phyloP scores from a whole-genome alignment of 1,139 yeast species.

The Kluyveromyces sp. region DNA sequence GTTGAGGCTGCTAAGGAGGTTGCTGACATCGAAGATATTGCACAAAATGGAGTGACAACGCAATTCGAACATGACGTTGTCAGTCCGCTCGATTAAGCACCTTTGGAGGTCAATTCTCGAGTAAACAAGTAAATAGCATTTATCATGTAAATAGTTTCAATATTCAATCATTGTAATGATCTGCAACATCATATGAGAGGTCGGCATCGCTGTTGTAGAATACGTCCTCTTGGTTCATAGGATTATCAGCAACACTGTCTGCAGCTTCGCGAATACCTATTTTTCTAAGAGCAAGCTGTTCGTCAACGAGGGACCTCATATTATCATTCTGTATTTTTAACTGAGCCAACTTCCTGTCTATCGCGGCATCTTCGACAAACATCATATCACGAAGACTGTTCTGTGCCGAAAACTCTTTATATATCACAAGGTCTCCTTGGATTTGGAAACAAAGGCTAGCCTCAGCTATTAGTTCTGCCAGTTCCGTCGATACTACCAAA shows the following conservation, averaged over 20 bases:
- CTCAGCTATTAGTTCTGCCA: constrained; percentile 15
- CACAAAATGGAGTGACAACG: constrained; percentile 48
- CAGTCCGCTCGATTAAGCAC: constrained; percentile 30
- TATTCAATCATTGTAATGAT: neutral
- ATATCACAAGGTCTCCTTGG: constrained; percentile 17
- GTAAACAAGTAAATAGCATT: neutral
- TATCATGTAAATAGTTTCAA: neutral
- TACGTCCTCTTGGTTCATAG: constrained; percentile 5
- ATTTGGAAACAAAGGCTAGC: constrained; percentile 20
- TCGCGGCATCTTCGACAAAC: neutral
- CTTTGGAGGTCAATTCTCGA: no score
- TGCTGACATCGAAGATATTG: constrained; percentile 63
- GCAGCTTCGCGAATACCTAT: neutral
- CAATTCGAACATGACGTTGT: constrained; percentile 47
- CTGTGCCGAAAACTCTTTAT: constrained; percentile 12
- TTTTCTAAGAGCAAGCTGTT: neutral
- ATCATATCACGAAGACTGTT: constrained; percentile 8
- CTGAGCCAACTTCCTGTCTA: neutral
- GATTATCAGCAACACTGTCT: neutral
- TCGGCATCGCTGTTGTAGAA: constrained; percentile 1
- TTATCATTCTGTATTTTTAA: constrained; percentile 1
- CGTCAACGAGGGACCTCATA: constrained; percentile 2
- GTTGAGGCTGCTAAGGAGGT: constrained; percentile 82
- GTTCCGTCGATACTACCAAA: constrained; percentile 16
- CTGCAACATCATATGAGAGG: neutral